These are phyloP conservation scores for Nakazawaea sp. DNA, from an alignment of 805 yeast genomes.

Conservation along the genomic window DNA sequence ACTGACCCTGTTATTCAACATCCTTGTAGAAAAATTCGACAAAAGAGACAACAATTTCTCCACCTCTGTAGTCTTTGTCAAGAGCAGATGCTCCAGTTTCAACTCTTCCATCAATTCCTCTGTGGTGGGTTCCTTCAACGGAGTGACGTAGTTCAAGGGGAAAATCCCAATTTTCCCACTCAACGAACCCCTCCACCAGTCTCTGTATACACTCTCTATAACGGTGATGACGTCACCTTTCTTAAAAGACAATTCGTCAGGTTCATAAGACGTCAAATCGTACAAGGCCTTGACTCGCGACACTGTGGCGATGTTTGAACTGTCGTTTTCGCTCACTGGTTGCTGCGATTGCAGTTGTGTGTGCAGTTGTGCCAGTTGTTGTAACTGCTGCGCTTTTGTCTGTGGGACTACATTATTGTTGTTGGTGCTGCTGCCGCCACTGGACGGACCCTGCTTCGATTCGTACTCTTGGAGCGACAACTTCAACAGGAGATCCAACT, in stretches of 20 bases:
- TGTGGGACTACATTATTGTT: slow-evolving; percentile 14
- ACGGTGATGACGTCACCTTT: slow-evolving; percentile 87
- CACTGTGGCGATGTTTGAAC: slow-evolving; percentile 26
- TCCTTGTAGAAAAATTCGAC: slow-evolving; percentile 26
- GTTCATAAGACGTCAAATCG: slow-evolving; percentile 70
- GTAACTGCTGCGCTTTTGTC: slow-evolving; percentile 5
- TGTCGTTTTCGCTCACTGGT: slow-evolving; percentile 16
- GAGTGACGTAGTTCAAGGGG: slow-evolving; percentile 87
- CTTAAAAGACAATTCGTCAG: slow-evolving; percentile 80
- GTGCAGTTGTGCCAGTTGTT: slow-evolving; percentile 14
- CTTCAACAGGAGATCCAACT: slow-evolving; percentile 67
- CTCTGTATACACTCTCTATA: slow-evolving; percentile 79
- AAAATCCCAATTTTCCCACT: slow-evolving; percentile 80
- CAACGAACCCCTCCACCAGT: slow-evolving; percentile 93
- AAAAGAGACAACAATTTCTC: slow-evolving; percentile 62
- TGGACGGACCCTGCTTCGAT: slow-evolving; percentile 23
- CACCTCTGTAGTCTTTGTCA: slow-evolving; percentile 50
- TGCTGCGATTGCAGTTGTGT: slow-evolving; percentile 12
- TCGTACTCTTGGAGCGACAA: slow-evolving; percentile 63
- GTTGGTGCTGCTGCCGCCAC: slow-evolving; percentile 10
- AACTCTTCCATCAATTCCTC: slow-evolving; percentile 48
- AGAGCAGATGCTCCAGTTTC: slow-evolving; percentile 44
- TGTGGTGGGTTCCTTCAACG: slow-evolving; percentile 58
- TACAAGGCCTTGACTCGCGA: slow-evolving; percentile 79
- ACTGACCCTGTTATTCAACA: slow-evolving; percentile 26